Conservation (phyloP, 208 protist genomes). For the Trypanosoma brucei region DNA sequence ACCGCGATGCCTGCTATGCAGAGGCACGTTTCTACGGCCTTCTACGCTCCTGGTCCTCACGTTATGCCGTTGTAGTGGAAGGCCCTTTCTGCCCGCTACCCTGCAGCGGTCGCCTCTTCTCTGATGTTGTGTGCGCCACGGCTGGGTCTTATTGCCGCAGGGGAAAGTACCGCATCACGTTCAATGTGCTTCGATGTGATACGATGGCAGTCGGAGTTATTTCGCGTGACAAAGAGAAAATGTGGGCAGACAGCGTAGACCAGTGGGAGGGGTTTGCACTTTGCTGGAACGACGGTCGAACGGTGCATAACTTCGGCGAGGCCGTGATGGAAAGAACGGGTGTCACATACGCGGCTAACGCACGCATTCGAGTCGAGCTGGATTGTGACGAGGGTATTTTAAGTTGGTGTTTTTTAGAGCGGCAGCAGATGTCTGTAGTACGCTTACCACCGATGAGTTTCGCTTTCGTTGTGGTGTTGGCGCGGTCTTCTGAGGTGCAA, state of each 20-base stretch:
- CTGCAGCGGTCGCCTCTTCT: conserved; percentile 30
- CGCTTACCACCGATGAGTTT: conserved; percentile 42
- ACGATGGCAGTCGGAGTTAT: conserved; percentile 45
- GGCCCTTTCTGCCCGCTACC: conserved; percentile 35
- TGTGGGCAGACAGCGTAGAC: conserved; percentile 7
- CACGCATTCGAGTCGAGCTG: conserved; percentile 38
- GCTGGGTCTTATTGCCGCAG: conserved; percentile 38
- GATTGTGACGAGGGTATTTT: conserved; percentile 50
- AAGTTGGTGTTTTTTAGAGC: conserved; percentile 45
- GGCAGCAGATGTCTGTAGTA: conserved; percentile 44
- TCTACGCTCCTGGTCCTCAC: conserved; percentile 30
- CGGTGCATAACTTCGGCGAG: conserved; percentile 41
- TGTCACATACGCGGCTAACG: conserved; percentile 23
- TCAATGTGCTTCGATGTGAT: conserved; percentile 50
- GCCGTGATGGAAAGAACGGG: conserved; percentile 30
- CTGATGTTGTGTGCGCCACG: conserved; percentile 38
- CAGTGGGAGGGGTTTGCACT: conserved; percentile 28
- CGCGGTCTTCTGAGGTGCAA: conserved; percentile 46
- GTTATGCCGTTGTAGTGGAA: conserved; percentile 16
- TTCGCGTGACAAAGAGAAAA: conserved; percentile 9
- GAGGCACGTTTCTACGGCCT: conserved; percentile 61
- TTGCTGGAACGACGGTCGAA: conserved; percentile 67
- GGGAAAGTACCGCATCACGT: conserved; percentile 42
- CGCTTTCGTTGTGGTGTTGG: conserved; percentile 46
- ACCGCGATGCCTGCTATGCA: conserved; percentile 31